Conservation (phyloP, 768 basidiomycete genomes). For the Pisolithus microcarpus region DNA sequence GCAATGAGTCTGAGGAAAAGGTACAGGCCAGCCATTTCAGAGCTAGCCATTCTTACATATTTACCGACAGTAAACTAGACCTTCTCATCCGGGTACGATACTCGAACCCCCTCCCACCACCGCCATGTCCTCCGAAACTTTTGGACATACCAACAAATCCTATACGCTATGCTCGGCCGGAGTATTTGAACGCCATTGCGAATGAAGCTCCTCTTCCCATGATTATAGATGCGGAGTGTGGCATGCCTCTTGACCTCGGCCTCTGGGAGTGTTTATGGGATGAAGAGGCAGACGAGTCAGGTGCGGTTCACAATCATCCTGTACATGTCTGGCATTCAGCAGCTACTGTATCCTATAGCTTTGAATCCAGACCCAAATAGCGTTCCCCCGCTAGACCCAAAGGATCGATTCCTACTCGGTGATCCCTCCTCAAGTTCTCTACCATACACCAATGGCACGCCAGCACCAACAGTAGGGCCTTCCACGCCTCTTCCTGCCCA, state of each 20-base stretch:
- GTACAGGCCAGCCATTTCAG: slow-evolving; percentile 18
- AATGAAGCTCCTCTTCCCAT: slow-evolving; percentile 83
- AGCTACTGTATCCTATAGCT: slow-evolving; percentile 20
- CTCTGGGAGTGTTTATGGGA: slow-evolving; percentile 81
- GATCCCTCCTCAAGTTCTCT: slow-evolving; percentile 47
- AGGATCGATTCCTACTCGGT: slow-evolving; percentile 67
- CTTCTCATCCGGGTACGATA: slow-evolving; percentile 91
- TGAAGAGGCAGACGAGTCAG: slow-evolving; percentile 62
- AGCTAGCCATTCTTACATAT: background rate
- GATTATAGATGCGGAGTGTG: slow-evolving; percentile 94
- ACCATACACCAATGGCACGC: slow-evolving; percentile 36
- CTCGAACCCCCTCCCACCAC: slow-evolving; percentile 87
- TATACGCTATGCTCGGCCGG: slow-evolving; percentile 78
- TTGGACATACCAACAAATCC: slow-evolving; percentile 89
- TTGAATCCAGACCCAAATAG: slow-evolving; percentile 63
- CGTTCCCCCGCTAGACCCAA: slow-evolving; percentile 59
- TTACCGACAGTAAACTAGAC: slow-evolving; percentile 64
- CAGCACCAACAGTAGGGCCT: slow-evolving; percentile 30
- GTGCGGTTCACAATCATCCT: slow-evolving; percentile 30
- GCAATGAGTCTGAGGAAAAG: slow-evolving; percentile 54
- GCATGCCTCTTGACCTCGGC: slow-evolving; percentile 90
- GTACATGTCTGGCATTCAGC: background rate
- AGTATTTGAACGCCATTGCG: slow-evolving; percentile 75
- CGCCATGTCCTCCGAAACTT: slow-evolving; percentile 95
- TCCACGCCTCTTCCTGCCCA: slow-evolving; percentile 46